These are phyloP conservation scores for Dendrobium huoshanense DNA, from an alignment of 106 monocot genomes.

Conservation along the genomic window DNA sequence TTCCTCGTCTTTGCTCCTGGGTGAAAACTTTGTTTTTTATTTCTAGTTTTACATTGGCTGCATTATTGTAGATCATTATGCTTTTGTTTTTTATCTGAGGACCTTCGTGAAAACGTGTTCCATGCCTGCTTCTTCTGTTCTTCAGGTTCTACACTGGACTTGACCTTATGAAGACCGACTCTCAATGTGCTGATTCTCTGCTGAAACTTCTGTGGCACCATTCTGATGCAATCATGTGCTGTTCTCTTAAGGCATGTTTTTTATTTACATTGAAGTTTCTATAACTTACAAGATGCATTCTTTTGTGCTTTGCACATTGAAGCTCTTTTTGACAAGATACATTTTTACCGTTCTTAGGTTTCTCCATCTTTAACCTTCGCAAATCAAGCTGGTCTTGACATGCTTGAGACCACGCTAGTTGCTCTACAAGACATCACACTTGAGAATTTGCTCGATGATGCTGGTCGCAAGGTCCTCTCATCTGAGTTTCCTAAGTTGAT, in stretches of 20 bases:
- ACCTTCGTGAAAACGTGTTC: neutral
- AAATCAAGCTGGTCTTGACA: conserved; percentile 75
- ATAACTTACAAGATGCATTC: neutral
- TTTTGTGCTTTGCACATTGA: neutral
- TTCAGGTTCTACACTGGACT: conserved; percentile 66
- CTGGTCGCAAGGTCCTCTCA: conserved; percentile 58
- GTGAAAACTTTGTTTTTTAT: no score
- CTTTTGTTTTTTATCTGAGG: neutral
- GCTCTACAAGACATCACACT: conserved; percentile 67
- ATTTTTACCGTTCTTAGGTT: conserved; percentile 17
- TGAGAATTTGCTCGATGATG: conserved; percentile 56
- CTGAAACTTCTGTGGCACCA: conserved; percentile 85
- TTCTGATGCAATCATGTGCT: conserved; percentile 83
- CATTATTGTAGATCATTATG: no score
- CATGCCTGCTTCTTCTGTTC: neutral
- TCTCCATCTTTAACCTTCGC: conserved; percentile 55
- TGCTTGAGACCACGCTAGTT: conserved; percentile 74
- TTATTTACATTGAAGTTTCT: neutral
- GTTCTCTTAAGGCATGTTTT: conserved; percentile 61
- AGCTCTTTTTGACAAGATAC: neutral
- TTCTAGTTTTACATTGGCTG: no score
- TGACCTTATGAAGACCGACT: conserved; percentile 45
- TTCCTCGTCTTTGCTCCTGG: no score
- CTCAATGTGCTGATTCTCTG: conserved; percentile 43
- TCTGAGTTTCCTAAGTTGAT: conserved; percentile 72